These are phyloP conservation scores for Beauveria scarabaeidicola DNA, from an alignment of 2,329 filamentous ascomycete genomes.

Conservation along the genomic window DNA sequence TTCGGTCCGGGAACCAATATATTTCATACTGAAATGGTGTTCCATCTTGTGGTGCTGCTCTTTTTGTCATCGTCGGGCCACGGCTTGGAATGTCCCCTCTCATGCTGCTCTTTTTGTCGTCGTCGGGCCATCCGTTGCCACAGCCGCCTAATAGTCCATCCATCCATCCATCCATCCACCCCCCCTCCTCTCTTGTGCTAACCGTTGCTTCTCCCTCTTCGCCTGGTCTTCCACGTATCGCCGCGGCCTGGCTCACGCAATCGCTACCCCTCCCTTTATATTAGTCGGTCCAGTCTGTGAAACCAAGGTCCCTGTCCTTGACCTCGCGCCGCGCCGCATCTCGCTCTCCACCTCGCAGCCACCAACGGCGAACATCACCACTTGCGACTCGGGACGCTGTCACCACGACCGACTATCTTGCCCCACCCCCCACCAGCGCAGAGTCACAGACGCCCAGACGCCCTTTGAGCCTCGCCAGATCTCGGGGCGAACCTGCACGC, in stretches of 20 bases:
- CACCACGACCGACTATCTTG: slow-evolving; percentile 3
- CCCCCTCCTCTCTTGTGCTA: not conserved
- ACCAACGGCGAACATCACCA: slow-evolving; percentile 4
- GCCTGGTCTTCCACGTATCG: not conserved
- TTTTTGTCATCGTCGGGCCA: not conserved
- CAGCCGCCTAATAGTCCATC: slow-evolving; percentile 8
- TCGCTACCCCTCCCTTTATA: not conserved
- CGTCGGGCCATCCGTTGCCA: slow-evolving; percentile 4
- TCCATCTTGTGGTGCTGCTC: not conserved
- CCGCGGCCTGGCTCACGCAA: not conserved
- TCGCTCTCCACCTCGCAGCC: not conserved
- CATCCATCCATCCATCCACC: slow-evolving; percentile 7
- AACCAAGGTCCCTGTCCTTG: not conserved
- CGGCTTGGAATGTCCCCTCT: not conserved
- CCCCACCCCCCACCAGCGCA: slow-evolving; percentile 8
- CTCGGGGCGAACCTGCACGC: slow-evolving; percentile 5
- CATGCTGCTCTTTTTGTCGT: not conserved
- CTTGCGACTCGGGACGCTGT: not conserved
- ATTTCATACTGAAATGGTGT: not conserved
- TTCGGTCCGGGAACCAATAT: not conserved
- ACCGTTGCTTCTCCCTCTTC: not conserved
- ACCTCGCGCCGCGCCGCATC: not conserved
- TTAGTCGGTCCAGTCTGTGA: not conserved
- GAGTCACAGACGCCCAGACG: slow-evolving; percentile 9
- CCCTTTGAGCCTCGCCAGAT: slow-evolving; percentile 8